phyloP scores from a whole-genome alignment of 441 rosid genomes.

The Adansonia gregorii region DNA sequence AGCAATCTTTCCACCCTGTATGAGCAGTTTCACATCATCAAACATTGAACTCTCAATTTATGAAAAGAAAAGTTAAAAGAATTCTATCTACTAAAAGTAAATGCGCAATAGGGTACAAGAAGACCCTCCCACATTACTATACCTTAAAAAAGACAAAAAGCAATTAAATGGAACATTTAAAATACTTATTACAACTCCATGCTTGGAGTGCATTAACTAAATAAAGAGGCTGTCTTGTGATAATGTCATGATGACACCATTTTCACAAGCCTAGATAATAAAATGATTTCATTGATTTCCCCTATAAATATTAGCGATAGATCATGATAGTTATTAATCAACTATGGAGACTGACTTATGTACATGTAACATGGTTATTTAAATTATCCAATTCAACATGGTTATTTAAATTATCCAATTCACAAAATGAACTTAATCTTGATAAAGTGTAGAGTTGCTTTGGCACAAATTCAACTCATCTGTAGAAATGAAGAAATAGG shows the following conservation, averaged over 20 bases:
- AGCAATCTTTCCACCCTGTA: slow-evolving; percentile 74
- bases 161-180: neutral
- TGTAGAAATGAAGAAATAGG: neutral
- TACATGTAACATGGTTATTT: neutral
- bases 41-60: slow-evolving; percentile 13
- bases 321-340: neutral
- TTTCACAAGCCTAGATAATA: neutral
- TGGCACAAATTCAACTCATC: neutral
- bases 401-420: neutral
- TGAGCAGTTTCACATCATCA: slow-evolving; percentile 22
- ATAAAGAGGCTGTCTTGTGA: neutral
- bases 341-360: neutral
- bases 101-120: neutral
- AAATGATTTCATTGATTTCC: neutral
- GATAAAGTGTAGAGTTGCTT: neutral
- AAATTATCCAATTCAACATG: neutral
- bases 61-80: neutral
- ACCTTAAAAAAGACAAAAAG: neutral
- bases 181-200: neutral
- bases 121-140: neutral
- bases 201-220: neutral
- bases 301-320: neutral
- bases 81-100: neutral
- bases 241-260: neutral
- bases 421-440: neutral